Conservation (phyloP, 495 filamentous ascomycete species). For the Penicillium steckii region DNA sequence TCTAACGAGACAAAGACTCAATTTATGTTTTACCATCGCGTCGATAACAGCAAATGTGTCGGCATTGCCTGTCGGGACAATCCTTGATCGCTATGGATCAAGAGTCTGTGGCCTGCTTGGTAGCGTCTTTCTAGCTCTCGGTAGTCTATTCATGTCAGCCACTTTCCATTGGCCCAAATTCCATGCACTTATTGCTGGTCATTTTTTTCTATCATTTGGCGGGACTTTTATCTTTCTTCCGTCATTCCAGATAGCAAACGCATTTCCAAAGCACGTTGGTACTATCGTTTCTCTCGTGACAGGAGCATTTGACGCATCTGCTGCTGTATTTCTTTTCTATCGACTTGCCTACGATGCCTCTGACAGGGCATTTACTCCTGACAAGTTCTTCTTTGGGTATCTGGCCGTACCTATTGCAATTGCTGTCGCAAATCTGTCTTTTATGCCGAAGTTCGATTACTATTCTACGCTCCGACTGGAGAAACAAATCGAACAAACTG, state of each 20-base stretch:
- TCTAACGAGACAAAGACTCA: conserved; percentile 42
- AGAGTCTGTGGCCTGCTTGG: conserved; percentile 57
- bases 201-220: conserved; percentile 63
- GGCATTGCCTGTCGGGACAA: conserved; percentile 71
- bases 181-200: conserved; percentile 62
- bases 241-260: conserved; percentile 69
- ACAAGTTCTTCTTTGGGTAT: conserved; percentile 66
- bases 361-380: conserved; percentile 47
- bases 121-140: conserved; percentile 53
- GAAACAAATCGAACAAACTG: conserved; percentile 61
- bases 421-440: conserved; percentile 50
- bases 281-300: conserved; percentile 67
- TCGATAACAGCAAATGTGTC: conserved; percentile 81
- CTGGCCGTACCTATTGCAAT: conserved; percentile 58
- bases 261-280: conserved; percentile 65
- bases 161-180: conserved; percentile 52
- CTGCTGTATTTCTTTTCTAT: conserved; percentile 67
- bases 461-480: conserved; percentile 57
- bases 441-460: conserved; percentile 65
- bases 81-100: conserved; percentile 66
- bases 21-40: conserved; percentile 79
- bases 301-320: conserved; percentile 70
- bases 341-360: conserved; percentile 56
- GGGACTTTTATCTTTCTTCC: conserved; percentile 71
- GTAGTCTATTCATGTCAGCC: conserved; percentile 57